Evolutionary conservation across 2,329 filamentous ascomycete species (phyloP), one percentile per base, ranked within the genome.

Genomic region (Exophiala dermatitidis): DNA sequence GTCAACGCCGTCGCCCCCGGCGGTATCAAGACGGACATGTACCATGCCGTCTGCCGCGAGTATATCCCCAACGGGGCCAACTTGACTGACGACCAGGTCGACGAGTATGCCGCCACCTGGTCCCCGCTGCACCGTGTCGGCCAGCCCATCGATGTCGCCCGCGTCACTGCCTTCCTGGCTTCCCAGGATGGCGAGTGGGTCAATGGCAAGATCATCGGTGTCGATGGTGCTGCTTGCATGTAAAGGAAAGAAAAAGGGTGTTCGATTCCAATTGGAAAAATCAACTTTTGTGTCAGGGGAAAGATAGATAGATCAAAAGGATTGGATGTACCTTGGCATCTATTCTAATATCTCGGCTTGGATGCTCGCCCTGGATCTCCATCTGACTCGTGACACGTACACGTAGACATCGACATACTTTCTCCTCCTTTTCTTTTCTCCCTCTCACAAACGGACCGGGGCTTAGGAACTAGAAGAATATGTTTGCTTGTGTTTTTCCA

Each of bases 1-100:
- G 81, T 85, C 67, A 85, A 85, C 64, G 80, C 79, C 42, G 75
- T 85, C 32, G 83, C 83, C 0, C 83, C 83, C 0, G 83, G 82
- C 52, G 82, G 81, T 9, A 83, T 83, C 68, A 83, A 83, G 72
- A 82, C 78, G 9, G 82, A 84, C 62, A 84, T 85, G 82, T 84
- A 81, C 70, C 77, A 84, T 69, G 61, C 60, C 34, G 62, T 64
- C 41, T 64, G 61, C 60, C 52, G 67, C 51, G 64, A 72, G 49
- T 73, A 73, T 63, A 71, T 73, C 33, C 71, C 71, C 41, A 65
- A 65, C 51, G 71, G 69, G 32, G 63, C 60, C 9, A 64, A 67
- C 53, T 64, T 58, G 49, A 48, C n/a, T 44, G 56, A 60, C 42
- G 57, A 63, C 12, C 57, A 60, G 47, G 55, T 61, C 50, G 60